phyloP scores from a whole-genome alignment of 371 early-diverging fungal species.

The Saksenaea oblongispora region DNA sequence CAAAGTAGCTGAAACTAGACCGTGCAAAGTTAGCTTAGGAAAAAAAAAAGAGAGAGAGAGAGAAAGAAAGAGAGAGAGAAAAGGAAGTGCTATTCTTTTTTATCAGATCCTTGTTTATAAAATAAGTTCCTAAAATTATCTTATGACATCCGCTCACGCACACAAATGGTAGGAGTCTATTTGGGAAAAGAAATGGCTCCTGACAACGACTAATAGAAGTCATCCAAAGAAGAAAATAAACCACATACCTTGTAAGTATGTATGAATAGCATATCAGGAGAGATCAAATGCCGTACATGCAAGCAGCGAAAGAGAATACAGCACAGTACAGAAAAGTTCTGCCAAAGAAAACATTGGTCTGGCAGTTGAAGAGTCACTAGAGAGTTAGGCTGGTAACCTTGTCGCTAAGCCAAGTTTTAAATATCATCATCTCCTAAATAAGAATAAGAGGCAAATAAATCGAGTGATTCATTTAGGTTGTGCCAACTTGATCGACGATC shows the following conservation, averaged over 20 bases:
- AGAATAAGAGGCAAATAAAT: background rate
- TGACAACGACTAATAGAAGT: background rate
- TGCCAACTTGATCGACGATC: background rate
- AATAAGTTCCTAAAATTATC: slow-evolving; percentile 1
- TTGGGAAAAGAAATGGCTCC: background rate
- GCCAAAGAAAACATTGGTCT: too few species aligned
- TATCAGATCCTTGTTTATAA: background rate
- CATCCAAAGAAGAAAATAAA: background rate
- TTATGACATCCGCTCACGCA: background rate
- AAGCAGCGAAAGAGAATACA: too few species aligned
- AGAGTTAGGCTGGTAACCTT: background rate
- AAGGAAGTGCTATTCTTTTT: background rate
- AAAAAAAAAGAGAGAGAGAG: background rate
- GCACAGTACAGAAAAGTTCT: too few species aligned
- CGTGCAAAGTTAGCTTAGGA: background rate
- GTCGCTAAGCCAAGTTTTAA: background rate
- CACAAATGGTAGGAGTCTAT: background rate
- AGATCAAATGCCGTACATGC: too few species aligned
- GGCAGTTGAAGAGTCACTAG: too few species aligned
- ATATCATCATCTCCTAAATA: background rate
- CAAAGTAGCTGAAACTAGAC: slow-evolving; percentile 2
- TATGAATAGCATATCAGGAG: too few species aligned
- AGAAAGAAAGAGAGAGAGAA: background rate
- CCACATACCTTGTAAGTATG: too few species aligned
- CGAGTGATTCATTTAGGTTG: background rate